Base-by-base conservation (phyloP, 108 stramenopile genomes). In the Cyclotella choctawhatcheeana region DNA sequence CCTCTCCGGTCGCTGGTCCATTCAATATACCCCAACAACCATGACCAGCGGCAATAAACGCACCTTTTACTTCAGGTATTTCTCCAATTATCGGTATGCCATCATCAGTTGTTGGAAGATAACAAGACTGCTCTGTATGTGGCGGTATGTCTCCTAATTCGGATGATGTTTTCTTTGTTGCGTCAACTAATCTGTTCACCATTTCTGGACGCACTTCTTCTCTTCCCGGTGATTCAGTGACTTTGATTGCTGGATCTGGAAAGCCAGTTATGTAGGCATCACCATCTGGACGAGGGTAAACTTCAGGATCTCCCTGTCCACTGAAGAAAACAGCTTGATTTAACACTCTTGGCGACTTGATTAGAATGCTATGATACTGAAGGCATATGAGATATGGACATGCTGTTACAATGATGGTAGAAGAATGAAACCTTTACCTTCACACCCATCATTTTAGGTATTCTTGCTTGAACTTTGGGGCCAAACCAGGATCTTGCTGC, bases 1-100 rank as follows among this genome's bases (percentile, higher is more conserved):
- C 61, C 52, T 87, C 60, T 1, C 96, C 96, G 8, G 89, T 85
- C 37, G 84, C 84, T n/a, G 94, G 96, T 3, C 91, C 94, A 75
- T 91, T 91, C 1, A 96, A 72, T 34, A 96, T 96, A 0, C 93
- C 93, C 96, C 94, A 97, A 54, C 93, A 94, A 51, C 89, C 90
- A 70, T 94, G 93, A 13, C 93, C 96, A 22, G 88, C 63, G 56
- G 85, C 87, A 37, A 93, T 66, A 80, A 79, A 92, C 2, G 79
- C 90, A 22, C 86, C 84, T 27, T 69, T 65, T 8, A 77, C 56
- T 22, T 73, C 86, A 12, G 93, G 90, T 2, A 97, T 59, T 27
- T 58, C 50, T 8, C 93, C 93, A 50, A 97, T 88, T 30, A 95
- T 74, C 29, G 96, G 96, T 22, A 88, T 26, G n/a, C 87, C 93